Evolutionary conservation across 345 rosid genomes (phyloP).

Genomic region (Euclidium syriacum): DNA sequence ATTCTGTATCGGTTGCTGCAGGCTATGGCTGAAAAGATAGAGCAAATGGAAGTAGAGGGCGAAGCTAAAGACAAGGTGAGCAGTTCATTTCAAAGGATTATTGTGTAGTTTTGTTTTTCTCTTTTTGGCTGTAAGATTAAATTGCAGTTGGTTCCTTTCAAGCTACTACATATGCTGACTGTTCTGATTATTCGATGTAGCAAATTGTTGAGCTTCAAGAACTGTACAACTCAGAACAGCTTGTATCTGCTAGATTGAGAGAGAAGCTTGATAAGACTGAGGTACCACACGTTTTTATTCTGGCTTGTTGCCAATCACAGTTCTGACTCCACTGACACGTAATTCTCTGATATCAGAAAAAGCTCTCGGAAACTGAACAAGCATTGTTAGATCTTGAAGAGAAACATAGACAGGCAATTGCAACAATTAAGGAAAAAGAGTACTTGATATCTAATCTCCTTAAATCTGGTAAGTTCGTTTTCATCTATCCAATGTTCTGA

Average conservation of each 20-base stretch:
- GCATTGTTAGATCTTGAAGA: conserved; percentile 80
- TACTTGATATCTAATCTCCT: conserved; percentile 85
- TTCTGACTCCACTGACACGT: conserved; percentile 5
- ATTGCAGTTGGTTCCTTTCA: conserved; percentile 1
- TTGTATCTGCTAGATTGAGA: conserved; percentile 56
- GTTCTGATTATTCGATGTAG: conserved; percentile 36
- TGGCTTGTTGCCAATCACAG: neutral
- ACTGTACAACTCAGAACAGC: conserved; percentile 66
- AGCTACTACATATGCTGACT: conserved; percentile 11
- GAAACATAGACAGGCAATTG: conserved; percentile 87
- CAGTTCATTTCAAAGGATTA: neutral
- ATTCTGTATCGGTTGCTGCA: conserved; percentile 29
- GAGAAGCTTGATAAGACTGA: conserved; percentile 80
- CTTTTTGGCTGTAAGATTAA: neutral
- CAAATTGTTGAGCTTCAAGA: conserved; percentile 85
- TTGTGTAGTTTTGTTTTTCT: neutral
- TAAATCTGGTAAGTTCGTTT: conserved; percentile 59
- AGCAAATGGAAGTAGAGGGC: conserved; percentile 77
- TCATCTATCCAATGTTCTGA: neutral
- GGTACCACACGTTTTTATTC: conserved; percentile 38
- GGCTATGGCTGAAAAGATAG: conserved; percentile 98
- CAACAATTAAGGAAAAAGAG: conserved; percentile 87
- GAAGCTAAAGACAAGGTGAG: conserved; percentile 83
- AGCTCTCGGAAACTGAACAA: conserved; percentile 74
- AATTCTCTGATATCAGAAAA: conserved; percentile 47